phyloP scores from a whole-genome alignment of 495 filamentous ascomycete genomes.

The Bathelium albidoporum region DNA sequence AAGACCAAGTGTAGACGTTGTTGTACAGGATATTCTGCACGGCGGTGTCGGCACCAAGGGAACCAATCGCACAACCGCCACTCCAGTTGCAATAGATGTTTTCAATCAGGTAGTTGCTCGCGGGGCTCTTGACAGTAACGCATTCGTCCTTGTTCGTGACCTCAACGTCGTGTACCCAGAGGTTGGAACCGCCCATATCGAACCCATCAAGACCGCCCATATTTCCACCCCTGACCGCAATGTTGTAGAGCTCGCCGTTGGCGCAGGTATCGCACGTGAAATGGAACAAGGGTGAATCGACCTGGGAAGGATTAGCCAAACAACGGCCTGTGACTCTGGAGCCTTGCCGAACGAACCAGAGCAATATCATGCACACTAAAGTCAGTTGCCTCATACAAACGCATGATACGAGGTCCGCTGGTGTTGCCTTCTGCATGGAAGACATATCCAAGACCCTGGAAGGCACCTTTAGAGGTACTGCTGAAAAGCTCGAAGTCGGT shows the following conservation, averaged over 20 bases:
- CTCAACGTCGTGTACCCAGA: constrained; percentile 29
- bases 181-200: constrained; percentile 27
- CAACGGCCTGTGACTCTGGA: no score
- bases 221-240: constrained; percentile 27
- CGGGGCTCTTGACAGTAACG: constrained; percentile 41
- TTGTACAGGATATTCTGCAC: constrained; percentile 23
- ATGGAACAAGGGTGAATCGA: constrained; percentile 31
- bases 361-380: constrained; percentile 29
- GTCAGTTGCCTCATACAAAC: constrained; percentile 23
- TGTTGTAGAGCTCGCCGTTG: constrained; percentile 31
- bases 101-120: constrained; percentile 44
- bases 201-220: constrained; percentile 31
- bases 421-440: constrained; percentile 24
- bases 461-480: constrained; percentile 21
- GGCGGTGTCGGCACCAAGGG: constrained; percentile 20
- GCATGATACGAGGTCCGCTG: constrained; percentile 26
- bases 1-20: constrained; percentile 26
- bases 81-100: constrained; percentile 50
- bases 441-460: constrained; percentile 29
- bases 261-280: constrained; percentile 30
- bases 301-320: no score
- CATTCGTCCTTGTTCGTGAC: constrained; percentile 41
- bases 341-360: no score
- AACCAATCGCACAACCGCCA: constrained; percentile 44
- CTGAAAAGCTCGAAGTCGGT: constrained; percentile 27